A percentile compares a stretch with the other conserved stretches of the same genome.
Conservation (phyloP, 108 stramenopile genomes). For the Cyclotella choctawhatcheeana region DNA sequence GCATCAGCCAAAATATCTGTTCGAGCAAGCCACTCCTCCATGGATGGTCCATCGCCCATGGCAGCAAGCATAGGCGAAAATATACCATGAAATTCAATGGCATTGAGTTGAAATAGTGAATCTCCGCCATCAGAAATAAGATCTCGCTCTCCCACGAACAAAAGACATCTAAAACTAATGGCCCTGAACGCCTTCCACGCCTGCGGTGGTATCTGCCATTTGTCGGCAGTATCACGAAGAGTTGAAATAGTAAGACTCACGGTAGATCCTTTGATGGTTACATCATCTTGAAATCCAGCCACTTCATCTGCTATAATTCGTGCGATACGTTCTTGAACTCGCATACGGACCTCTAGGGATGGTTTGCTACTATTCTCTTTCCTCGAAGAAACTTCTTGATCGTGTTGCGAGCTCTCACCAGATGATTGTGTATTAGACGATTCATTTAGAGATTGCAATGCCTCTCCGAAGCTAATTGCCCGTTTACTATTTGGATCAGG, state of each 20-base stretch:
- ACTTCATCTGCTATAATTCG: conserved; percentile 87
- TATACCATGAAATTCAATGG: conserved; percentile 76
- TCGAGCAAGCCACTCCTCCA: conserved; percentile 79
- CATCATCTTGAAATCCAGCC: conserved; percentile 74
- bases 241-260: conserved; percentile 70
- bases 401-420: conserved; percentile 1
- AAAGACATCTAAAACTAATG: conserved; percentile 75
- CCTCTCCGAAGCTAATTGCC: conserved; percentile 49
- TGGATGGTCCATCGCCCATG: conserved; percentile 81
- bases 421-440: conserved; percentile 10
- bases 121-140: conserved; percentile 78
- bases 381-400: background rate
- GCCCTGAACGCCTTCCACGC: conserved; percentile 85
- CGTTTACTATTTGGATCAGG: conserved; percentile 38
- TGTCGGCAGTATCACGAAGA: conserved; percentile 67
- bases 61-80: conserved; percentile 83
- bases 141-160: conserved; percentile 86
- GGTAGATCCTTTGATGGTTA: conserved; percentile 74
- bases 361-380: background rate
- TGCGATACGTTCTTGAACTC: conserved; percentile 84
- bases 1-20: conserved; percentile 80
- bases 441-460: conserved; percentile 35
- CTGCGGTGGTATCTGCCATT: conserved; percentile 83
- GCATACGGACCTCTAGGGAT: conserved; percentile 63
- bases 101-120: conserved; percentile 71